Evolutionary conservation across 75 land plant species (phyloP).

Genomic region (Pinus tabuliformis): DNA sequence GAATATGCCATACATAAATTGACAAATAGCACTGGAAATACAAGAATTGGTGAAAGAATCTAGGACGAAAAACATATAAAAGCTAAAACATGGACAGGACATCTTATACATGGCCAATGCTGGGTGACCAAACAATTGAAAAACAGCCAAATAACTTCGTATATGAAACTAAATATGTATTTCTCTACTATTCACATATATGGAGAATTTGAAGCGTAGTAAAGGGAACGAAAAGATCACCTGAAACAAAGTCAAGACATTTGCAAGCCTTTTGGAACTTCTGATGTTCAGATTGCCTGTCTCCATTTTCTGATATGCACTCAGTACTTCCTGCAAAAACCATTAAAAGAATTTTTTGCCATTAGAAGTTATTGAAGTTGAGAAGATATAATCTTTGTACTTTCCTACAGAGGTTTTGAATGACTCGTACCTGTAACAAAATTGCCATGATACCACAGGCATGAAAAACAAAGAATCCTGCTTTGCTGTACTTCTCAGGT

Average conservation of each 20-base stretch:
- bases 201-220: not conserved
- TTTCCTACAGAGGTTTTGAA: not conserved
- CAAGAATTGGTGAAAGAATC: not conserved
- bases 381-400: not conserved
- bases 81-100: not conserved
- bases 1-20: not conserved
- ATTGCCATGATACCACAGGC: constrained; percentile 48
- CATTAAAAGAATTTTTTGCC: not conserved
- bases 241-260: constrained; percentile 64
- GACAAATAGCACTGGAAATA: not conserved
- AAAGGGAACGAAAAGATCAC: constrained; percentile 13
- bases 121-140: not conserved
- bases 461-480: constrained; percentile 41
- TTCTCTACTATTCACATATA: not conserved
- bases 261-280: constrained; percentile 42
- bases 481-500: constrained; percentile 30
- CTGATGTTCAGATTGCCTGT: constrained; percentile 30
- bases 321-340: constrained; percentile 38
- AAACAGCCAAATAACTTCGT: not conserved
- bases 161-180: not conserved
- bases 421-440: constrained; percentile 40
- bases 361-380: not conserved
- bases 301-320: constrained; percentile 23
- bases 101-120: not conserved
- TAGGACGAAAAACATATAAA: not conserved